Conservation (phyloP, 176 grass and related monocot genomes). For the Aegilops sharonensis region DNA sequence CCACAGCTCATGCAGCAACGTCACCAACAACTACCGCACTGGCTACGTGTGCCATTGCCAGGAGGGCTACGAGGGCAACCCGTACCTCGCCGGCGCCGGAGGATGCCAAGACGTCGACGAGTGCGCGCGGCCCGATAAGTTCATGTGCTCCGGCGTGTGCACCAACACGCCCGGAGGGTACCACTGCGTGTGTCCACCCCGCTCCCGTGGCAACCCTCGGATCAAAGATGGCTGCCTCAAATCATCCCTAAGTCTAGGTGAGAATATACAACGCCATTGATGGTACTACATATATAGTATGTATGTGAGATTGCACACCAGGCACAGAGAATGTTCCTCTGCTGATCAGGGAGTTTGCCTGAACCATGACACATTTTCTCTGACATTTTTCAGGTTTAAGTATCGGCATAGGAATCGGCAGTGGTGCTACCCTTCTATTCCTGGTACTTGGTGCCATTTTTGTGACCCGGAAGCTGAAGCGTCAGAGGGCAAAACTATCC, state of each 20-base stretch:
- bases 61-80: constrained; percentile 46
- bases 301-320: not conserved
- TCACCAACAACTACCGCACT: not conserved
- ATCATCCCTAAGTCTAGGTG: not conserved
- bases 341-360: not conserved
- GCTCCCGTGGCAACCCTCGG: not conserved
- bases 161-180: not conserved
- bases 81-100: constrained; percentile 20
- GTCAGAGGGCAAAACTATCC: constrained; percentile 3
- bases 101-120: constrained; percentile 49
- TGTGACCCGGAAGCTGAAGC: constrained; percentile 23
- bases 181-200: constrained; percentile 6
- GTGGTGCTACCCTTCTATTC: constrained; percentile 30
- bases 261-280: not conserved
- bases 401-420: constrained; percentile 45
- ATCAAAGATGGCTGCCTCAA: constrained; percentile 14
- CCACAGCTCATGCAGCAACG: not conserved
- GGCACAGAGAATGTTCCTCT: not conserved
- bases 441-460: constrained; percentile 21
- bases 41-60: constrained; percentile 26
- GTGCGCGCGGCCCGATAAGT: not conserved
- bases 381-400: constrained; percentile 31
- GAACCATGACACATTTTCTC: not conserved
- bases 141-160: constrained; percentile 22
- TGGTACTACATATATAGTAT: not conserved